phyloP scores from a whole-genome alignment of 2,329 filamentous ascomycete genomes.

The Myriosclerotinia duriaeana region DNA sequence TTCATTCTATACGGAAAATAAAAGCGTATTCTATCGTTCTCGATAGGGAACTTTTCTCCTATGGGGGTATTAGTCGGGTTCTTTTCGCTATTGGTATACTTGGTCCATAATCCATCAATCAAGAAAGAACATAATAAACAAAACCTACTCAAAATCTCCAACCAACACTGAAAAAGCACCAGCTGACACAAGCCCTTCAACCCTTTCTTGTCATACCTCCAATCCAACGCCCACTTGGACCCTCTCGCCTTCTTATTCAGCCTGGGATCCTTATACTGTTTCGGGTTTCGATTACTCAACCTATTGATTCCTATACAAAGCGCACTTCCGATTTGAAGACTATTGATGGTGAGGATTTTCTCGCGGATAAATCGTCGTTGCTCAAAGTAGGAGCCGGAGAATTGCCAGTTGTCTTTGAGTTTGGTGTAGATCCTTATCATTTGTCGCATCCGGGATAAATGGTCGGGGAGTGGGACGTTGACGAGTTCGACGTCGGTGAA shows the following conservation, averaged over 20 bases:
- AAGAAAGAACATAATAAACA: neutral
- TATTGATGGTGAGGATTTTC: neutral
- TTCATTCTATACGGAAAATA: neutral
- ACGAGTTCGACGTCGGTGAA: too few relatives aligned
- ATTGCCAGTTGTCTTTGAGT: neutral
- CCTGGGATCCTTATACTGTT: neutral
- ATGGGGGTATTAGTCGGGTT: neutral
- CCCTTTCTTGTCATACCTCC: neutral
- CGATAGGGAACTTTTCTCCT: neutral
- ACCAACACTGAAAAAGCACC: neutral
- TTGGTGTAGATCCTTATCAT: neutral
- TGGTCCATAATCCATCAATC: neutral
- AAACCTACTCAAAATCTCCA: neutral
- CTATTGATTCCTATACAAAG: neutral
- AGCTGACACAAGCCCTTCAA: constrained; percentile 13
- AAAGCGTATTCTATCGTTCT: neutral
- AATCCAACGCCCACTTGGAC: neutral
- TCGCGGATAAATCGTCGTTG: neutral
- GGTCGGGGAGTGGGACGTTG: neutral
- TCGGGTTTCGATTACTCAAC: neutral
- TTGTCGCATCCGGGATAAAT: neutral
- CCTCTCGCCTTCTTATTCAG: neutral
- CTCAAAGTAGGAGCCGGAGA: neutral
- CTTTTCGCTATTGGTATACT: neutral
- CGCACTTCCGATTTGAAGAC: neutral